Conservation (phyloP, 495 filamentous ascomycete species). For the Aspergillus bertholletiae region DNA sequence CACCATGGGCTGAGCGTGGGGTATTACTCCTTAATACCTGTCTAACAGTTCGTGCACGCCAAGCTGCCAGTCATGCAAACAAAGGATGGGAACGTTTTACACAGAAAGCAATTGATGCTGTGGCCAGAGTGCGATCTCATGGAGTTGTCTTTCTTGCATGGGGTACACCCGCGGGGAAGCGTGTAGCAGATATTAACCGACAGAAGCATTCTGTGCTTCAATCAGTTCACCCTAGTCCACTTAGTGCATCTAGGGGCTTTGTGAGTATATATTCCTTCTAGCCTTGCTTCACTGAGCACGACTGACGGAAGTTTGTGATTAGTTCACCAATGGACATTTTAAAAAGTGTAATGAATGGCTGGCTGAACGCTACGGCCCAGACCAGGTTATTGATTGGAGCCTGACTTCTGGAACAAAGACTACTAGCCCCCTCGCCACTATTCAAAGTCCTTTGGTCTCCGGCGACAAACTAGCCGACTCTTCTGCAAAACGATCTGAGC, state of each 20-base stretch:
- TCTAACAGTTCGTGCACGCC: slow-evolving; percentile 83
- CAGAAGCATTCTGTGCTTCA: slow-evolving; percentile 74
- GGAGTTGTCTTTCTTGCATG: slow-evolving; percentile 96
- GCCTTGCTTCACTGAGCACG: neutral
- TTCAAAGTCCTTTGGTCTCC: slow-evolving; percentile 10
- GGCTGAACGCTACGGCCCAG: slow-evolving; percentile 66
- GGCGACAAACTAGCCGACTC: slow-evolving; percentile 14
- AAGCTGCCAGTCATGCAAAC: slow-evolving; percentile 76
- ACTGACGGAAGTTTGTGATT: neutral
- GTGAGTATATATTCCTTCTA: slow-evolving; percentile 26
- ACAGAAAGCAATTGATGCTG: slow-evolving; percentile 81
- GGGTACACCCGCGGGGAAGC: slow-evolving; percentile 75
- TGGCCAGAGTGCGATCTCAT: slow-evolving; percentile 64
- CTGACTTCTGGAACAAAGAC: slow-evolving; percentile 43
- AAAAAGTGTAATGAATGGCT: slow-evolving; percentile 89
- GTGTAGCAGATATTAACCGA: slow-evolving; percentile 65
- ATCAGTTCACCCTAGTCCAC: slow-evolving; percentile 86
- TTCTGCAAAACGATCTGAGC: slow-evolving; percentile 2
- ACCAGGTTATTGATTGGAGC: slow-evolving; percentile 83
- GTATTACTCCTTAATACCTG: slow-evolving; percentile 91
- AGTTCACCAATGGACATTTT: slow-evolving; percentile 87
- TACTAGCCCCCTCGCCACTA: slow-evolving; percentile 4
- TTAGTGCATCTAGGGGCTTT: slow-evolving; percentile 78
- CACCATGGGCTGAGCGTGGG: slow-evolving; percentile 88
- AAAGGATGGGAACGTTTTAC: slow-evolving; percentile 93